Percentiles rank a stretch among this genome's conserved stretches.
phyloP scores from a whole-genome alignment of 169 alveolate genomes.

The Plasmodium knowlesi region DNA sequence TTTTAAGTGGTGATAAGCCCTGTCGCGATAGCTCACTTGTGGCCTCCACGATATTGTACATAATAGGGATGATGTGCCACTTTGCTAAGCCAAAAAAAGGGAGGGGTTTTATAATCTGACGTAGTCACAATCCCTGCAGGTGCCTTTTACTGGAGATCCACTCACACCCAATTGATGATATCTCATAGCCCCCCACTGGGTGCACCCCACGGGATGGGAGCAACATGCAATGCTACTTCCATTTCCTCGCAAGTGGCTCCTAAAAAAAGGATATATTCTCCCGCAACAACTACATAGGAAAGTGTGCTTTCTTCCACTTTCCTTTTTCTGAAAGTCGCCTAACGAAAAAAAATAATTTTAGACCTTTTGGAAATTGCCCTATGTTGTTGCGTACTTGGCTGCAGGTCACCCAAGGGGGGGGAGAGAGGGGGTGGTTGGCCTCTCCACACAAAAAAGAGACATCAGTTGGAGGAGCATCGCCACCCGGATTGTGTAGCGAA shows the following conservation, averaged over 20 bases:
- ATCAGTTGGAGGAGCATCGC: no score
- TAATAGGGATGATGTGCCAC: not conserved
- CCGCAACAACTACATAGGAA: not conserved
- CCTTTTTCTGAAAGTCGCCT: not conserved
- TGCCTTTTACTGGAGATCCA: no score
- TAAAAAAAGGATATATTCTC: not conserved
- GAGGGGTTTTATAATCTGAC: not conserved
- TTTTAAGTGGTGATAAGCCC: not conserved
- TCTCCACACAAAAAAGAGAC: not conserved
- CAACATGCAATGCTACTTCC: not conserved
- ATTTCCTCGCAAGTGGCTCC: not conserved
- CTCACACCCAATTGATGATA: not conserved
- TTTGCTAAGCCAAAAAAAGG: not conserved
- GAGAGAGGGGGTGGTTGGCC: not conserved
- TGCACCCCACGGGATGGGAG: not conserved
- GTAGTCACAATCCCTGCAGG: no score
- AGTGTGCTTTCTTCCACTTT: no score
- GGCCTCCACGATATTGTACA: not conserved
- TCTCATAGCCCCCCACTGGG: not conserved
- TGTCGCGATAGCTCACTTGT: no score
- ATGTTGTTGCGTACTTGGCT: not conserved
- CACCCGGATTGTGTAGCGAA: not conserved
- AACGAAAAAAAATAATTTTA: not conserved
- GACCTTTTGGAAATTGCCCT: not conserved
- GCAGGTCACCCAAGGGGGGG: not conserved